A percentile compares a stretch with the other conserved stretches of the same genome.
Evolutionary conservation across 768 basidiomycete species (phyloP).

Genomic region (Tylopilus subfusipes): DNA sequence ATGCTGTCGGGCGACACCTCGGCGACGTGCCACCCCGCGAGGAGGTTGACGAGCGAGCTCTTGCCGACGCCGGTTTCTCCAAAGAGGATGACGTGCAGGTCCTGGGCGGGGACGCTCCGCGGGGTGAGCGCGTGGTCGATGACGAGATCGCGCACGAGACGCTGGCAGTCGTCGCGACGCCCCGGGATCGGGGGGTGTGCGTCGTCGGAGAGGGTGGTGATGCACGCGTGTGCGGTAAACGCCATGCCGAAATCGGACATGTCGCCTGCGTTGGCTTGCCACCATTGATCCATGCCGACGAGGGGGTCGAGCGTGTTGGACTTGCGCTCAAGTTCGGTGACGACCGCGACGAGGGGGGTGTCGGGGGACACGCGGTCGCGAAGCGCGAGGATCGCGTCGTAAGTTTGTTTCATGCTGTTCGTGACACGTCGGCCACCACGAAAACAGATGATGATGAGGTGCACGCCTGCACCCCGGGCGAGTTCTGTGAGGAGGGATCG

Average conservation of each 20-base stretch:
- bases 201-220: slow-evolving; percentile 23
- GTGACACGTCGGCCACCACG: slow-evolving; percentile 19
- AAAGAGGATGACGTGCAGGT: slow-evolving; percentile 37
- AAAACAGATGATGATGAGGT: slow-evolving; percentile 21
- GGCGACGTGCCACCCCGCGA: slow-evolving; percentile 31
- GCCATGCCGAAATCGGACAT: slow-evolving; percentile 10
- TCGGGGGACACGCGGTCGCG: slow-evolving; percentile 17
- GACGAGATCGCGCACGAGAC: slow-evolving; percentile 23
- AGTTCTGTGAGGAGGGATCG: slow-evolving; percentile 24
- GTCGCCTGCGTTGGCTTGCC: slow-evolving; percentile 11
- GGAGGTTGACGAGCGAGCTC: slow-evolving; percentile 37
- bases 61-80: slow-evolving; percentile 39
- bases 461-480: slow-evolving; percentile 10
- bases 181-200: slow-evolving; percentile 12
- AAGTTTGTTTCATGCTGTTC: slow-evolving; percentile 19
- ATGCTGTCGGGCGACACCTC: slow-evolving; percentile 23
- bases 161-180: slow-evolving; percentile 23
- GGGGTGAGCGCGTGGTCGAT: slow-evolving; percentile 22
- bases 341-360: slow-evolving; percentile 17
- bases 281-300: slow-evolving; percentile 23
- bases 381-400: slow-evolving; percentile 14
- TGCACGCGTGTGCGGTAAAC: slow-evolving; percentile 22
- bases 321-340: slow-evolving; percentile 19
- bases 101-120: slow-evolving; percentile 14
- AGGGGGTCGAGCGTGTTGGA: slow-evolving; percentile 7